A percentile compares a stretch with the other conserved stretches of the same genome.
Conservation (phyloP, 345 rosid species). For the Punica granatum region DNA sequence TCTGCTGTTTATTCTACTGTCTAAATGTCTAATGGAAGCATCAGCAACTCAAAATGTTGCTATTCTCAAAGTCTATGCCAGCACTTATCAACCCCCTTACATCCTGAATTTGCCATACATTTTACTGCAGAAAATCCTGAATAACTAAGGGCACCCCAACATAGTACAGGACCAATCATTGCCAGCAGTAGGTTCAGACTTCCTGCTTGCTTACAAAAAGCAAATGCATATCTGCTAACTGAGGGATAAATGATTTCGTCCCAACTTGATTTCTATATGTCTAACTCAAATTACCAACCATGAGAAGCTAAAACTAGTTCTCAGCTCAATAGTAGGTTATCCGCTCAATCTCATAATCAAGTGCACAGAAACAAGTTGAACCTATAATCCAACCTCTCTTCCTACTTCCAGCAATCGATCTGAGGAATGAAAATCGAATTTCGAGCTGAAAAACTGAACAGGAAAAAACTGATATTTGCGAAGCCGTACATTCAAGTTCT, state of each 20-base stretch:
- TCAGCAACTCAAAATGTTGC: background rate
- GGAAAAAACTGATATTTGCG: background rate
- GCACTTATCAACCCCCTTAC: background rate
- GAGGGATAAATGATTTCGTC: background rate
- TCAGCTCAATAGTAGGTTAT: background rate
- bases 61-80: background rate
- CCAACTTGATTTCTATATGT: background rate
- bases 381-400: background rate
- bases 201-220: background rate
- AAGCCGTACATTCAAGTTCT: slow-evolving; percentile 8
- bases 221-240: background rate
- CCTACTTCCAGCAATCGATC: background rate
- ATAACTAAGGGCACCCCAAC: background rate
- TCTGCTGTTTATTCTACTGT: background rate
- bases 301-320: background rate
- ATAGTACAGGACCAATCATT: background rate
- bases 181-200: background rate
- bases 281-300: background rate
- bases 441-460: slow-evolving; percentile 1
- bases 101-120: background rate
- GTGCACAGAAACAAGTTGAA: background rate
- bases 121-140: background rate
- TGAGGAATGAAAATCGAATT: background rate
- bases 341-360: background rate
- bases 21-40: background rate